Conservation (phyloP, 768 basidiomycete species). For the Boletus huronensis region DNA sequence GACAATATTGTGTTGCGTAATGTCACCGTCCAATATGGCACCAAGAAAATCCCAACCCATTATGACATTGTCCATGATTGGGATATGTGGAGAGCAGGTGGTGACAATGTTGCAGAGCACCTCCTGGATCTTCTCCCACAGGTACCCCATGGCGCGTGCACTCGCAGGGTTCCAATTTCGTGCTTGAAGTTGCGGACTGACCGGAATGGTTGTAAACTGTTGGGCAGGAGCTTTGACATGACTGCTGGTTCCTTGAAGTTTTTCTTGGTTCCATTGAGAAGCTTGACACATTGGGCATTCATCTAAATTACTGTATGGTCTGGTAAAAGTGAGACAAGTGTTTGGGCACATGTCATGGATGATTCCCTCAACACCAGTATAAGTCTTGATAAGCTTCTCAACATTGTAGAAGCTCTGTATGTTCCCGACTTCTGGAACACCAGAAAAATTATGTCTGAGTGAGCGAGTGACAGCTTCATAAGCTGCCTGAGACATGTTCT, state of each 20-base stretch:
- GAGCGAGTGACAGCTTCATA: not conserved
- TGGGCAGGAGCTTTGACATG: conserved; percentile 27
- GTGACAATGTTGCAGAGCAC: not conserved
- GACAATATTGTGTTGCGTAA: conserved; percentile 20
- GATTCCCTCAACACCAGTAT: conserved; percentile 33
- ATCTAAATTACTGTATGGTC: conserved; percentile 31
- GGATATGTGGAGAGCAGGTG: not conserved
- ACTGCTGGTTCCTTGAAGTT: too few relatives aligned
- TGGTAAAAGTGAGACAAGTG: conserved; percentile 39
- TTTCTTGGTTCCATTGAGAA: conserved; percentile 25
- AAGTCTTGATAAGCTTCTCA: not conserved
- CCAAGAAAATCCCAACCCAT: conserved; percentile 15
- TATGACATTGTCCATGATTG: not conserved
- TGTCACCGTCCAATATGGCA: not conserved
- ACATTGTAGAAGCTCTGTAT: conserved; percentile 1
- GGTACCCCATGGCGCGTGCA: conserved; percentile 30
- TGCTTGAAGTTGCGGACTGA: conserved; percentile 45
- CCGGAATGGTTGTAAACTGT: conserved; percentile 36
- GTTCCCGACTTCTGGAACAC: too few relatives aligned
- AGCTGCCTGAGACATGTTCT: not conserved
- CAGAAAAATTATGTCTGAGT: not conserved
- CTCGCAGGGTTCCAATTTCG: conserved; percentile 20
- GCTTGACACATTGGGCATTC: conserved; percentile 33
- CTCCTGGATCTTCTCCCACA: not conserved
- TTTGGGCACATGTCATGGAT: conserved; percentile 41